Evolutionary conservation across 352 stramenopile species (phyloP).

Genomic region (Phytophthora fragariaefolia): DNA sequence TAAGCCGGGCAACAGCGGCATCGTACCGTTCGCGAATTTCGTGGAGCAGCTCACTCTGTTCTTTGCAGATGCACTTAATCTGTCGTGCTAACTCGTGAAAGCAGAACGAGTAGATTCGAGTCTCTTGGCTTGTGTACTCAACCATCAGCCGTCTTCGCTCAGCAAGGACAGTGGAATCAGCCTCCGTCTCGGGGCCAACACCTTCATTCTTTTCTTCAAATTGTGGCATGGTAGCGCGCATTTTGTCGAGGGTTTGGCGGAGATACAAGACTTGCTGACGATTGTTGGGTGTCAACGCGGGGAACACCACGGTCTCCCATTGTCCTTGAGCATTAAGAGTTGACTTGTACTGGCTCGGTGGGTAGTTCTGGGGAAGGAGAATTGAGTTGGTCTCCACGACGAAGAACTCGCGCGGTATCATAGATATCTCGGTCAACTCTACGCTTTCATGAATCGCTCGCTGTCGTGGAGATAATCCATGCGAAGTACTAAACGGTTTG

Average conservation of each 20-base stretch:
- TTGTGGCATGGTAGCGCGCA: slow-evolving; percentile 42
- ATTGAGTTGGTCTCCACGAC: slow-evolving; percentile 76
- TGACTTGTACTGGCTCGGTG: slow-evolving; percentile 66
- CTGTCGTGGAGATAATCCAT: not conserved
- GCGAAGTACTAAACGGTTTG: not conserved
- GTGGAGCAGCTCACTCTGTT: slow-evolving; percentile 75
- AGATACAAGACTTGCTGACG: slow-evolving; percentile 77
- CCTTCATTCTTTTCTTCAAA: slow-evolving; percentile 18
- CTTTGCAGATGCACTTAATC: slow-evolving; percentile 78
- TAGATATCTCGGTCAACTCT: slow-evolving; percentile 40
- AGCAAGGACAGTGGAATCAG: not conserved
- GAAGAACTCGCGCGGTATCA: slow-evolving; percentile 83
- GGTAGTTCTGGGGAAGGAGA: slow-evolving; percentile 56
- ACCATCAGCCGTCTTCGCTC: slow-evolving; percentile 37
- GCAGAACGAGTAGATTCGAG: slow-evolving; percentile 70
- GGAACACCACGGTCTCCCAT: slow-evolving; percentile 84
- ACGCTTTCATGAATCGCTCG: not conserved
- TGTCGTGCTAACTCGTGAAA: slow-evolving; percentile 81
- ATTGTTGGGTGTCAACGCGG: slow-evolving; percentile 64
- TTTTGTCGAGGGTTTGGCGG: slow-evolving; percentile 61
- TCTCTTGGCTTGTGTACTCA: slow-evolving; percentile 64
- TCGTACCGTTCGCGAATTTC: slow-evolving; percentile 68
- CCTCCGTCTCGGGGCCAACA: slow-evolving; percentile 11
- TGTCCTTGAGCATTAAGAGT: slow-evolving; percentile 42
- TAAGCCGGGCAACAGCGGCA: slow-evolving; percentile 33